Evolutionary conservation across 805 yeast species (phyloP), one percentile per base, ranked within the genome.

Genomic region (Pichia occidentalis): DNA sequence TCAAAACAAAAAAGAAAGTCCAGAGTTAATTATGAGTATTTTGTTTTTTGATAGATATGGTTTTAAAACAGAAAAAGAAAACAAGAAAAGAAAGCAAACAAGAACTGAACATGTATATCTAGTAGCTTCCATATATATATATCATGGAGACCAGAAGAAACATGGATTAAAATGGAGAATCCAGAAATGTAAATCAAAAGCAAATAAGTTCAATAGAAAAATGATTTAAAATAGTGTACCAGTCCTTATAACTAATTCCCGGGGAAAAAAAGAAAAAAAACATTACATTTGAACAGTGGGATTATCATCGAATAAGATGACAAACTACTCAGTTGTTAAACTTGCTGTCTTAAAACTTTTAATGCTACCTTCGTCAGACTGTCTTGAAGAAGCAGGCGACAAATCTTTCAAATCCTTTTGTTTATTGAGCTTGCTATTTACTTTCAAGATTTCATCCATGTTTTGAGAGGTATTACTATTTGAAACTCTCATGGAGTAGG

Each of bases 291-390:
- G 28, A 25, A n/a, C 14, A 25, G 28, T 25, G 14, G n/a, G 14
- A 16, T 25, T 25, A n/a, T 25, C 14, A 25, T 25, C n/a, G n/a
- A n/a, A 32, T 5, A 30, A 22, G 23, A 10, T 10, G n/a, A 19
- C 17, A 7, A 32, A 14, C 19, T 17, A 34, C 21, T 34, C 37
- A 8, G 37, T 13, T 18, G 30, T 14, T 14, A 30, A 22, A 27
- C 19, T 37, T 8, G 36, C 33, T 18, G 42, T 24, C 24, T 38
- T 38, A 16, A 33, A 49, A 32, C 54, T 45, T 14, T 51, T 47
- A 27, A 45, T 36, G 36, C 55, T 49, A 17, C 46, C 58, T 12
- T 44, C 47, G 36, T 52, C 54, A 2, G 55, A 51, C 21, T 36
- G 30, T 27, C 29, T 32, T 27, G 41, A 37, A 12, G 32, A 23